Evolutionary conservation across 1,139 yeast genomes (phyloP).

Genomic region (Candida smagusa): DNA sequence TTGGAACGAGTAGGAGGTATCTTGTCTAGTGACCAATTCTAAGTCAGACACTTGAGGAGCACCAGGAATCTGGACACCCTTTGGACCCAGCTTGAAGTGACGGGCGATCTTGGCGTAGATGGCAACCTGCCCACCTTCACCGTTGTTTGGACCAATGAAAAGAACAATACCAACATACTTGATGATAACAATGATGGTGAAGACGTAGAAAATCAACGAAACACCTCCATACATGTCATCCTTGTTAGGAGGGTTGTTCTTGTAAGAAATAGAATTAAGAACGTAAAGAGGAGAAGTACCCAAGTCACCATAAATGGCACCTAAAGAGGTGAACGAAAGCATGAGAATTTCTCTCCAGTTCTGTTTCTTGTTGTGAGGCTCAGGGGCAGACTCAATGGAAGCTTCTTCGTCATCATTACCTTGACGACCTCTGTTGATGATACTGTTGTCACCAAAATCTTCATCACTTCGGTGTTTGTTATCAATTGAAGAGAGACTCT

Average conservation of each 20-base stretch:
- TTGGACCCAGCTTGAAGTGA: slow-evolving; percentile 44
- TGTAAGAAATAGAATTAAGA: slow-evolving; percentile 41
- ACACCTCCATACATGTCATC: slow-evolving; percentile 49
- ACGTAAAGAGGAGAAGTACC: slow-evolving; percentile 61
- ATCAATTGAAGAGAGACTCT: background rate
- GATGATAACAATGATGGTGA: slow-evolving; percentile 49
- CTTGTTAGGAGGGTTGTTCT: slow-evolving; percentile 26
- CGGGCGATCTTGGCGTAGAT: slow-evolving; percentile 56
- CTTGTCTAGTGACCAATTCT: slow-evolving; percentile 39
- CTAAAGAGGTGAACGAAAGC: slow-evolving; percentile 40
- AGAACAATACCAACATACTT: slow-evolving; percentile 51
- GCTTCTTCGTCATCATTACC: slow-evolving; percentile 13
- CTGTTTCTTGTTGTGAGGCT: slow-evolving; percentile 11
- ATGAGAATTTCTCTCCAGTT: slow-evolving; percentile 22
- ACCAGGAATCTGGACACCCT: slow-evolving; percentile 44
- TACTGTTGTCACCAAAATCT: background rate
- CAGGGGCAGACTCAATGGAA: slow-evolving; percentile 9
- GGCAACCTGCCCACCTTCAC: slow-evolving; percentile 64
- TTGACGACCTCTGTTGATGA: background rate
- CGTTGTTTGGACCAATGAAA: slow-evolving; percentile 49
- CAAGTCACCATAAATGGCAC: slow-evolving; percentile 61
- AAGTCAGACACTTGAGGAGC: slow-evolving; percentile 30
- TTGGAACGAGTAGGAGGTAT: slow-evolving; percentile 28
- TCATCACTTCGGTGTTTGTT: slow-evolving; percentile 2
- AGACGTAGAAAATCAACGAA: slow-evolving; percentile 53